Percentiles rank a stretch among this genome's conserved stretches.
These are phyloP conservation scores for Radiomyces spectabilis DNA, from an alignment of 192 early-diverging fungal genomes.

Conservation along the genomic window DNA sequence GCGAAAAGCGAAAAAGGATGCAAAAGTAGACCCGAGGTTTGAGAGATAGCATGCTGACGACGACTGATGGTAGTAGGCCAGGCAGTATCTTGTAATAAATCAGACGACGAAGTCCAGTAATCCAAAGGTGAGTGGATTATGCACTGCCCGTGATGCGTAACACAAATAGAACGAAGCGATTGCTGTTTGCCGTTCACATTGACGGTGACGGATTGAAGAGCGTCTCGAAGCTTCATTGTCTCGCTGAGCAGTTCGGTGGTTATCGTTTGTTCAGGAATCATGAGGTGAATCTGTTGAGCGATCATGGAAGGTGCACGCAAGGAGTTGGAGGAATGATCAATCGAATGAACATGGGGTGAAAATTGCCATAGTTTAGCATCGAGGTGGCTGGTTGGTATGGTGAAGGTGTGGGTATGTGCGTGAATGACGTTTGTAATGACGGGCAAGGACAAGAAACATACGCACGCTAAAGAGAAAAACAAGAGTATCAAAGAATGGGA, in stretches of 20 bases:
- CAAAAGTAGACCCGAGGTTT: neutral
- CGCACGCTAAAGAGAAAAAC: slow-evolving; percentile 3
- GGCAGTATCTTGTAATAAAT: slow-evolving; percentile 3
- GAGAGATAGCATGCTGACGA: too few relatives aligned
- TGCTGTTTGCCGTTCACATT: neutral
- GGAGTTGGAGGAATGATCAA: too few relatives aligned
- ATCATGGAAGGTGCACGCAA: too few relatives aligned
- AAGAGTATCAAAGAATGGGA: slow-evolving; percentile 6
- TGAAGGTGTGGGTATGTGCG: too few relatives aligned
- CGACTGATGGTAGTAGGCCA: neutral
- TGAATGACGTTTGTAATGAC: neutral
- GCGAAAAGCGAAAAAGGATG: slow-evolving; percentile 17
- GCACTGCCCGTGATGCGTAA: too few relatives aligned
- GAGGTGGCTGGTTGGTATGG: neutral
- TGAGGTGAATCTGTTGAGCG: slow-evolving; percentile 10
- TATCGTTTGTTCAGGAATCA: slow-evolving; percentile 4
- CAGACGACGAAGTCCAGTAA: too few relatives aligned
- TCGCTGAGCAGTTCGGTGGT: slow-evolving; percentile 6
- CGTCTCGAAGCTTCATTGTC: slow-evolving; percentile 2
- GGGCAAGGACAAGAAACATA: slow-evolving; percentile 8
- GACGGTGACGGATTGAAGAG: neutral
- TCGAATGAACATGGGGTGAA: slow-evolving; percentile 8
- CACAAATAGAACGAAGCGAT: slow-evolving; percentile 8
- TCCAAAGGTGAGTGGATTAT: slow-evolving; percentile 55
- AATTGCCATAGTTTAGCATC: slow-evolving; percentile 15